Base-by-base conservation (phyloP, 495 filamentous ascomycete species). In the Clohesyomyces aquaticus region DNA sequence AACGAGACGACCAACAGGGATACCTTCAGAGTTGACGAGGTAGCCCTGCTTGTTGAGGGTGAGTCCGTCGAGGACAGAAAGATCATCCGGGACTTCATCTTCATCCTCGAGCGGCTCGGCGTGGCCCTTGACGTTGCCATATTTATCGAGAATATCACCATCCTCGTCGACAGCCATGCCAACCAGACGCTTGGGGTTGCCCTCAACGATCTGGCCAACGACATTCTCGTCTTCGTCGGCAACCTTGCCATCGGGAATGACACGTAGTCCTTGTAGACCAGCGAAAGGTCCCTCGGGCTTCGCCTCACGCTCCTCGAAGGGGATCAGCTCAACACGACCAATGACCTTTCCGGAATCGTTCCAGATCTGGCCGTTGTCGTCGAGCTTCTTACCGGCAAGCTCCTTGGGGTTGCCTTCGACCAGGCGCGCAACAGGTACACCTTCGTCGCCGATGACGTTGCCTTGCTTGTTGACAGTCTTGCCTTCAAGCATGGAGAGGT, bases 21-120 rank as follows among this genome's bases (percentile, higher is more conserved):
- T 82, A 4, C 87, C 87, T 12, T 90, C 80, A 2, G 81, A 75
- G 28, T 87, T 81, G 18, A 92, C 85, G 35, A 95, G 86, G 67
- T 87, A 88, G 51, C 91, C 91, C 45, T 85, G 77, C 77, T 94
- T 96, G 83, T 93, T 94, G 70, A 91, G 83, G n/a, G 79, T 81
- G 70, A 86, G 82, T 55, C 83, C 84, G 47, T 87, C 83, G 23
- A 95, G 78, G 21, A 84, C 76, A 0, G 86, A 88, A 28, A 88
- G 79, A 72, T 95, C 76, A 3, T 69, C 61, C 18, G 65, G 64
- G 25, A 48, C 41, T 50, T 73, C 88, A 66, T 83, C 84, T 28
- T 78, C 76, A 28, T 77, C 77, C 35, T 78, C 80, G 18, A 80
- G 80, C 16, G 81, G 82, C 66, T 87, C 85, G 35, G 83, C 85